Conservation (phyloP, 1,139 yeast species). For the Pichia sp. region DNA sequence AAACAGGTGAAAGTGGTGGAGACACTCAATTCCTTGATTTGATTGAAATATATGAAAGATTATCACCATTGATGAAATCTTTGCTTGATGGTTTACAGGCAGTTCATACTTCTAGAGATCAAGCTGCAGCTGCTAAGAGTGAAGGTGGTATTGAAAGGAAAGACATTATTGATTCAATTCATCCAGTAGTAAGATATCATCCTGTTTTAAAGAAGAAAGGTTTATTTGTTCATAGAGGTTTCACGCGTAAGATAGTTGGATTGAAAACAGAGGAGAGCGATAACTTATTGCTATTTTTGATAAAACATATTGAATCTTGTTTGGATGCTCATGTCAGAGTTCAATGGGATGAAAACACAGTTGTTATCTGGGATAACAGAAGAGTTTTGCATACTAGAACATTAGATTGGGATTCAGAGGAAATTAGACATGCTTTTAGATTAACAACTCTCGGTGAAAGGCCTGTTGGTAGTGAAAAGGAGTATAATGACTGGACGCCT, state of each 20-base stretch:
- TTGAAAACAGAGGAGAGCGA: constrained; percentile 59
- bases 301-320: constrained; percentile 40
- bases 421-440: constrained; percentile 59
- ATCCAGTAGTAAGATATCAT: constrained; percentile 61
- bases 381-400: constrained; percentile 56
- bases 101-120: constrained; percentile 61
- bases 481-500: constrained; percentile 23
- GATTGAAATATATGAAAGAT: constrained; percentile 56
- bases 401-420: constrained; percentile 51
- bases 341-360: constrained; percentile 50
- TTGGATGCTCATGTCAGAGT: constrained; percentile 52
- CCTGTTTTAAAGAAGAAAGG: constrained; percentile 61
- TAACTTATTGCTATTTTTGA: constrained; percentile 45
- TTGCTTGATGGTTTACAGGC: constrained; percentile 52
- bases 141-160: constrained; percentile 60
- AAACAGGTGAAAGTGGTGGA: constrained; percentile 53
- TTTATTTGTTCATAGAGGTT: constrained; percentile 52
- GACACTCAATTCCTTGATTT: constrained; percentile 62
- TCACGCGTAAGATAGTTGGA: constrained; percentile 55
- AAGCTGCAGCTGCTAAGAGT: constrained; percentile 47
- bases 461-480: constrained; percentile 25
- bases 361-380: constrained; percentile 68
- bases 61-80: constrained; percentile 53
- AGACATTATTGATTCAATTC: constrained; percentile 49
- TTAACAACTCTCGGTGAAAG: constrained; percentile 57